These are phyloP conservation scores for Mucor saturninus DNA, from an alignment of 371 early-diverging fungal genomes.

Conservation along the genomic window DNA sequence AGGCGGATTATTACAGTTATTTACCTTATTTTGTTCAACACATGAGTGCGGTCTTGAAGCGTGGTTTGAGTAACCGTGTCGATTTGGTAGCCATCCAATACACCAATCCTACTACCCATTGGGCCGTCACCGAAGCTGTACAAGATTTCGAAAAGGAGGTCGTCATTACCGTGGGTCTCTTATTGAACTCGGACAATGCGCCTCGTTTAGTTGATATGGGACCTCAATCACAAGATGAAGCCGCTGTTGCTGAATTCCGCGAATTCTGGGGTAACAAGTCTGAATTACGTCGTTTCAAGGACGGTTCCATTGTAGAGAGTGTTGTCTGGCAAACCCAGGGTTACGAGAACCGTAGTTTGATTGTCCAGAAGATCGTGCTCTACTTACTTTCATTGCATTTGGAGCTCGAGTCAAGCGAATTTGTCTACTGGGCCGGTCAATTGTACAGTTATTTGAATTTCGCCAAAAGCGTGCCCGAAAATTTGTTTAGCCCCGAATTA, in stretches of 20 bases:
- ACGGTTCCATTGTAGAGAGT: constrained; percentile 83
- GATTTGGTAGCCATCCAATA: constrained; percentile 60
- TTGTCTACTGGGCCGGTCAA: constrained; percentile 76
- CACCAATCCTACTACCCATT: constrained; percentile 24
- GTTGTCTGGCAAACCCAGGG: constrained; percentile 81
- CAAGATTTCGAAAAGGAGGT: constrained; percentile 22
- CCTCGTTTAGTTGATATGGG: constrained; percentile 80
- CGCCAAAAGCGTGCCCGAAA: constrained; percentile 51
- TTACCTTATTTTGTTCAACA: constrained; percentile 56
- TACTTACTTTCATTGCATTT: constrained; percentile 79
- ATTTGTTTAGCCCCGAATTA: constrained; percentile 54
- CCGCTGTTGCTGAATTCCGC: constrained; percentile 72
- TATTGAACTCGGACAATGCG: constrained; percentile 72
- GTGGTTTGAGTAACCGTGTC: constrained; percentile 74
- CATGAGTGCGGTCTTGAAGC: constrained; percentile 58
- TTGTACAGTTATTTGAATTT: constrained; percentile 62
- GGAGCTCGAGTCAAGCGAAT: constrained; percentile 43
- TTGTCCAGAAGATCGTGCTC: constrained; percentile 80
- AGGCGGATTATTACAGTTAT: constrained; percentile 63
- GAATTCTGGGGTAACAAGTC: constrained; percentile 85
- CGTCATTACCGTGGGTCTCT: constrained; percentile 63
- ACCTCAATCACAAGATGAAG: constrained; percentile 69
- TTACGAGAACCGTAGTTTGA: constrained; percentile 73
- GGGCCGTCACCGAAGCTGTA: constrained; percentile 38
- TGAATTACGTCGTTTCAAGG: constrained; percentile 87